A percentile compares a stretch with the other conserved stretches of the same genome.
Conservation (phyloP, 306 rosid species). For the Malus sylvestris region DNA sequence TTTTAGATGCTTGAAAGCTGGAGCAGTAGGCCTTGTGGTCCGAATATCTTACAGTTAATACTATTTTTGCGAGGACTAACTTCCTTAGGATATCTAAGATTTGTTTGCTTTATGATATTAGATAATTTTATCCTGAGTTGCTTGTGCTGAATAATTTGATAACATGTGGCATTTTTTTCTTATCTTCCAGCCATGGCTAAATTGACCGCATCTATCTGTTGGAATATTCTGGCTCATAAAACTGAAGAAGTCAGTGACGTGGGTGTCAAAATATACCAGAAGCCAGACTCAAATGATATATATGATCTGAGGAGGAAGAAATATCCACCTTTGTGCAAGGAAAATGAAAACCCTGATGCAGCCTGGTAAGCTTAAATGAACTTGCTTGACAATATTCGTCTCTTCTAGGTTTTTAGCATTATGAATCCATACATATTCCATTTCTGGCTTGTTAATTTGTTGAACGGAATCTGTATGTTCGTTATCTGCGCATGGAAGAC, state of each 20-base stretch:
- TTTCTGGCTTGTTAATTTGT: neutral
- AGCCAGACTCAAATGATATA: conserved; percentile 79
- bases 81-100: neutral
- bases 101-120: neutral
- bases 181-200: conserved; percentile 62
- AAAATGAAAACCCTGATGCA: conserved; percentile 86
- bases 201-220: conserved; percentile 70
- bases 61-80: neutral
- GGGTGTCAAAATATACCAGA: conserved; percentile 87
- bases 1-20: neutral
- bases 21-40: neutral
- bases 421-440: neutral
- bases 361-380: conserved; percentile 56
- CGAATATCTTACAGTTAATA: neutral
- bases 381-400: conserved; percentile 18
- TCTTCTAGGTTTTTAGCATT: neutral
- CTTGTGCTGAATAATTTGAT: neutral
- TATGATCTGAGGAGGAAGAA: conserved; percentile 77
- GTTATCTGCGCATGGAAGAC: neutral
- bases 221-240: conserved; percentile 96
- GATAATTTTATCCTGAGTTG: neutral
- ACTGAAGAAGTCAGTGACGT: conserved; percentile 78
- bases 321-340: conserved; percentile 79
- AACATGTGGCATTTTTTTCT: conserved; percentile 5
- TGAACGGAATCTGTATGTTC: neutral